A percentile compares a stretch with the other conserved stretches of the same genome.
These are phyloP conservation scores for Carex kokanica DNA, from an alignment of 176 grass and related monocot species.

Conservation along the genomic window DNA sequence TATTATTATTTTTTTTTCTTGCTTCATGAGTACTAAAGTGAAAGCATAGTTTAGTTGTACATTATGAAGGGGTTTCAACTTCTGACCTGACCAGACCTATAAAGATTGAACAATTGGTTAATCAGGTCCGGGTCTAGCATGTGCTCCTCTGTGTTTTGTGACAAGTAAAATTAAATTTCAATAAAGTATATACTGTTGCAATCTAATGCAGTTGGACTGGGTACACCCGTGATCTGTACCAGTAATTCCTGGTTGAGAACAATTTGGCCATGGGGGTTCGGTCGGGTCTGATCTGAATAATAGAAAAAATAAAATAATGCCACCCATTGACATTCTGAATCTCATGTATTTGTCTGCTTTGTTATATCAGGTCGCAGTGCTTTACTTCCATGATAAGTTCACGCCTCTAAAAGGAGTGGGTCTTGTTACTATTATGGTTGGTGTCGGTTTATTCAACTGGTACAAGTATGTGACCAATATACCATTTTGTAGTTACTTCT, in stretches of 20 bases:
- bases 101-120: not conserved
- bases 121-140: not conserved
- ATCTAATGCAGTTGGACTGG: not conserved
- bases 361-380: constrained; percentile 82
- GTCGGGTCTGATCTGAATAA: not conserved
- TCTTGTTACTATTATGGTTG: constrained; percentile 84
- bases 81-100: not conserved
- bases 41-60: not conserved
- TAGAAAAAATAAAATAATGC: not conserved
- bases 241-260: not conserved
- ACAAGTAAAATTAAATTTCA: not conserved
- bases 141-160: not conserved
- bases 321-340: not conserved
- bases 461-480: constrained; percentile 83
- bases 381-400: constrained; percentile 97
- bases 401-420: constrained; percentile 80
- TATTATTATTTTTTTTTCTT: constrained; percentile 7
- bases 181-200: not conserved
- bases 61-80: not conserved
- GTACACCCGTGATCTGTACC: not conserved
- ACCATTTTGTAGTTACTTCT: constrained; percentile 2
- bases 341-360: constrained; percentile 5
- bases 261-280: not conserved
- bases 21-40: not conserved
- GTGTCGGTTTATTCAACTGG: constrained; percentile 98